Conservation (phyloP, 768 basidiomycete genomes). For the Macrolepiota albuminosa region DNA sequence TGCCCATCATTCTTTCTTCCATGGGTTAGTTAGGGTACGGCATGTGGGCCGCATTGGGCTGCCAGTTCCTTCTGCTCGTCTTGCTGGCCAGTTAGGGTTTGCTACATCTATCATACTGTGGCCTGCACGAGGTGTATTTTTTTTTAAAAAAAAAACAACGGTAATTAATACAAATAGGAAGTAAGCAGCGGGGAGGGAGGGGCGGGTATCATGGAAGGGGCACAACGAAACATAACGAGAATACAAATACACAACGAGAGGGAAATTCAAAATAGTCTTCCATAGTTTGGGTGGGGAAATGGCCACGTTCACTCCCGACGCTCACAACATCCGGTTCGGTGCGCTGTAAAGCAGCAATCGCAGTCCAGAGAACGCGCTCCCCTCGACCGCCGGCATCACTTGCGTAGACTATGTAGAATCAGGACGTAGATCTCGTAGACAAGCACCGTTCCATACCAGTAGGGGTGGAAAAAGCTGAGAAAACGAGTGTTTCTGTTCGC, state of each 20-base stretch:
- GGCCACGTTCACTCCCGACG: conserved; percentile 31
- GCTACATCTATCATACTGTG: conserved; percentile 2
- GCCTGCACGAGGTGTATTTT: background rate
- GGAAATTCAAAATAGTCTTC: no score
- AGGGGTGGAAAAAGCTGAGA: conserved; percentile 94
- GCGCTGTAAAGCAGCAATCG: background rate
- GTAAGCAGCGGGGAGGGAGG: background rate
- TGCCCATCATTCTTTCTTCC: conserved; percentile 28
- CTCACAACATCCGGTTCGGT: conserved; percentile 56
- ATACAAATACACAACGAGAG: no score
- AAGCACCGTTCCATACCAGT: conserved; percentile 58
- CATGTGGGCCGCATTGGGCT: no score
- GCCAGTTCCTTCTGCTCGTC: no score
- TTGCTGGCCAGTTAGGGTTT: no score
- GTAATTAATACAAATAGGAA: background rate
- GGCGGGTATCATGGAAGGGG: background rate
- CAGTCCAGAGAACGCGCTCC: conserved; percentile 60
- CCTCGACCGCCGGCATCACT: conserved; percentile 97
- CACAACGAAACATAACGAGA: background rate
- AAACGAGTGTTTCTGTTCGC: conserved; percentile 27
- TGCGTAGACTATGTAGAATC: conserved; percentile 31
- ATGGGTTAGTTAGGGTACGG: no score
- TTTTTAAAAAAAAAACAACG: background rate
- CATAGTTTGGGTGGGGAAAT: no score
- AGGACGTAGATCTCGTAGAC: conserved; percentile 16